A percentile compares a stretch with the other conserved stretches of the same genome.
Evolutionary conservation across 78 protist species (phyloP).

Genomic region (Cyanophora paradoxa): DNA sequence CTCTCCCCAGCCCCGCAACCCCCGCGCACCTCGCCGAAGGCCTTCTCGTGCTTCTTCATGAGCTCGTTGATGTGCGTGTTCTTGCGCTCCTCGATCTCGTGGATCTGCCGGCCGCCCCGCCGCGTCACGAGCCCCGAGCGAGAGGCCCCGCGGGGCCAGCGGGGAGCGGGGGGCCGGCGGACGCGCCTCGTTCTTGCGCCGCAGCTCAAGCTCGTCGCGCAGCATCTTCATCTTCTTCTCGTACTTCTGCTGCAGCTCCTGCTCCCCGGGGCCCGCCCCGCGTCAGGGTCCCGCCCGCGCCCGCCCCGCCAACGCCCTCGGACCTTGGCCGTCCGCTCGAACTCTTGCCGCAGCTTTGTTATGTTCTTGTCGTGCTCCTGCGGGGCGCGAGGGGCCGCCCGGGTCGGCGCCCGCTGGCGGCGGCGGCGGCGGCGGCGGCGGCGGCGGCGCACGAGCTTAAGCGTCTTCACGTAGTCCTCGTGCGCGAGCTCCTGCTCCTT

Average conservation of each 20-base stretch:
- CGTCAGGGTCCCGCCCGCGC: no score
- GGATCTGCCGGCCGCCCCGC: constrained; percentile 35
- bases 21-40: no score
- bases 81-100: constrained; percentile 72
- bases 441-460: constrained; percentile 4
- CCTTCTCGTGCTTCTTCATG: constrained; percentile 53
- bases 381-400: not conserved
- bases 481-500: constrained; percentile 57
- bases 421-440: not conserved
- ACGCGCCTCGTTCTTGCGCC: no score
- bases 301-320: no score
- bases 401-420: not conserved
- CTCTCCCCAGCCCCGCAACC: no score
- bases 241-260: constrained; percentile 34
- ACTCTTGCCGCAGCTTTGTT: constrained; percentile 40
- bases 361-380: constrained; percentile 41
- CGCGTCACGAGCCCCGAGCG: not conserved
- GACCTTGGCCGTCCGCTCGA: constrained; percentile 44
- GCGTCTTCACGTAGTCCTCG: constrained; percentile 7
- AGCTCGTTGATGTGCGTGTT: constrained; percentile 62
- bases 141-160: no score
- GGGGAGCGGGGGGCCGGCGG: no score
- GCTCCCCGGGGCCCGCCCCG: not conserved
- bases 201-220: constrained; percentile 54
- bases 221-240: constrained; percentile 42